phyloP scores from a whole-genome alignment of 768 basidiomycete species.

The Tricholoma matsutake region DNA sequence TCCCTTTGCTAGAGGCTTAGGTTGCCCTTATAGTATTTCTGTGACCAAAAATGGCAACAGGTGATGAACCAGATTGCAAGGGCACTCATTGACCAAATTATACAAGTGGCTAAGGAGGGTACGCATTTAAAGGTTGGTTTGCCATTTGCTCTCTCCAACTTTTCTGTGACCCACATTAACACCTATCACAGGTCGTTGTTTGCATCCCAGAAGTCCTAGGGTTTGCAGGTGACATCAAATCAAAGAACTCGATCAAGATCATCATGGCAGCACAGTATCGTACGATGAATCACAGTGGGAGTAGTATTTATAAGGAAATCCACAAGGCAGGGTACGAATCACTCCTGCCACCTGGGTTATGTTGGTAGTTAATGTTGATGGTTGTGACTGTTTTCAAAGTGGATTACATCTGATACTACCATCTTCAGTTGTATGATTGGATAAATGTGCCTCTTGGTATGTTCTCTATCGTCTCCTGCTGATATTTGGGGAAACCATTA shows the following conservation, averaged over 20 bases:
- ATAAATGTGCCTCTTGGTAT: slow-evolving; percentile 79
- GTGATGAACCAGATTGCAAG: no score
- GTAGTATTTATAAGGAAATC: slow-evolving; percentile 79
- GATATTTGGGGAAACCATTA: background rate
- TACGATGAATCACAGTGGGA: slow-evolving; percentile 86
- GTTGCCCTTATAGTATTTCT: no score
- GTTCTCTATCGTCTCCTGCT: slow-evolving; percentile 14
- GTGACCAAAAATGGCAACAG: no score
- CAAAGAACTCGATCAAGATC: slow-evolving; percentile 57
- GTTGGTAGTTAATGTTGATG: background rate
- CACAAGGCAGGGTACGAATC: slow-evolving; percentile 76
- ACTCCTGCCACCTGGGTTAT: no score
- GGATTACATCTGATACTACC: slow-evolving; percentile 90
- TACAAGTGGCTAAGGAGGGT: no score
- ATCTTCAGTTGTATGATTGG: slow-evolving; percentile 87
- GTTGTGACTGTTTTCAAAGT: no score
- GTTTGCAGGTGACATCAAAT: slow-evolving; percentile 83
- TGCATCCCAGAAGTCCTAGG: slow-evolving; percentile 89
- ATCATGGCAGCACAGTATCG: slow-evolving; percentile 90
- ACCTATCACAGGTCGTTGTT: slow-evolving; percentile 62
- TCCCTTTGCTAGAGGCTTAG: no score
- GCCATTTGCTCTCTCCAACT: no score
- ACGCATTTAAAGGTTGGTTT: no score
- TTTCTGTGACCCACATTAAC: no score
- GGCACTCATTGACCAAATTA: no score